Conservation (phyloP, 768 basidiomycete genomes). For the Trametes gibbosa region DNA sequence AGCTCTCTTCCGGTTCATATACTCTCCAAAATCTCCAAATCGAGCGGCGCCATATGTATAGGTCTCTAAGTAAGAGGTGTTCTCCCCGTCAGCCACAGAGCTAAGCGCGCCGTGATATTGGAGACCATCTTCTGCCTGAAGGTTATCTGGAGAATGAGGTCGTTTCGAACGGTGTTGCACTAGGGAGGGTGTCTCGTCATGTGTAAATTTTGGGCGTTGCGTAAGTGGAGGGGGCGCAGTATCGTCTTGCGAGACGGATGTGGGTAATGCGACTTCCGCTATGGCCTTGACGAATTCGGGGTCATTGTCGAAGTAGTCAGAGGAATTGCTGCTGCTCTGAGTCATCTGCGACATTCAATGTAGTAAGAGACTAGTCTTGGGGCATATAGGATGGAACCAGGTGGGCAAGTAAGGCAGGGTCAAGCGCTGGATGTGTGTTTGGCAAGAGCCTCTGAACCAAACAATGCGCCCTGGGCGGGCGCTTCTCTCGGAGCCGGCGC, state of each 20-base stretch:
- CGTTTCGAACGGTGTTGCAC: constrained; percentile 44
- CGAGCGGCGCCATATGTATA: constrained; percentile 70
- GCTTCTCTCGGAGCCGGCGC: background rate
- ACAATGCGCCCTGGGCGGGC: constrained; percentile 14
- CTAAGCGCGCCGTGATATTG: constrained; percentile 12
- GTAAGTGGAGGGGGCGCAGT: constrained; percentile 9
- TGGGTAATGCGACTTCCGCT: constrained; percentile 35
- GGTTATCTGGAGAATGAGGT: constrained; percentile 31
- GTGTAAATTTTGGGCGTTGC: constrained; percentile 23
- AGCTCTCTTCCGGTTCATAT: constrained; percentile 87
- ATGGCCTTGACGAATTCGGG: constrained; percentile 52
- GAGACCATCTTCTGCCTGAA: constrained; percentile 30
- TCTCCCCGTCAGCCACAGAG: constrained; percentile 11
- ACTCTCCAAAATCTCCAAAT: constrained; percentile 85
- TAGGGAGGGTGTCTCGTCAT: constrained; percentile 35
- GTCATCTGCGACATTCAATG: constrained; percentile 4
- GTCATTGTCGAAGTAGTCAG: constrained; percentile 58
- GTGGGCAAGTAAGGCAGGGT: no score
- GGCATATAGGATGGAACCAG: no score
- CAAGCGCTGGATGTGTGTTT: constrained; percentile 14
- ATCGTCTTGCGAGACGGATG: constrained; percentile 7
- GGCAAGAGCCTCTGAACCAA: constrained; percentile 19
- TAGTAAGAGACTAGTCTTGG: background rate
- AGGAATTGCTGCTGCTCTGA: constrained; percentile 35
- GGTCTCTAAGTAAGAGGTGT: constrained; percentile 18